Conservation (phyloP, 1,139 yeast species). For the Yarrowia galli region DNA sequence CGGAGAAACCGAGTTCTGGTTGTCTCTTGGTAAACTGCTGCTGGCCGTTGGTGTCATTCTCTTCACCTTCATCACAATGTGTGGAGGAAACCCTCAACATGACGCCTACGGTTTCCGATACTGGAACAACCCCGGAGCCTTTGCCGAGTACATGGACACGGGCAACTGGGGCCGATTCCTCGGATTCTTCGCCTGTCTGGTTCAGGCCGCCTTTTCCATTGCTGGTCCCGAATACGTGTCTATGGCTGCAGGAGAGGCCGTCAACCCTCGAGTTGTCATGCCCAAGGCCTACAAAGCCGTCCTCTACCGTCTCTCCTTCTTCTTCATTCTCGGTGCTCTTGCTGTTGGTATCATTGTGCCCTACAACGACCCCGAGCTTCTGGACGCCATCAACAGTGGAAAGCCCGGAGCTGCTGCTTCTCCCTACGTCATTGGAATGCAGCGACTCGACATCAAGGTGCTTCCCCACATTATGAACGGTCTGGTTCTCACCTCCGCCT, state of each 20-base stretch:
- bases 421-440: conserved; percentile 71
- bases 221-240: conserved; percentile 88
- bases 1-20: conserved; percentile 85
- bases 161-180: conserved; percentile 73
- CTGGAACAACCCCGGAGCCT: conserved; percentile 65
- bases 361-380: conserved; percentile 58
- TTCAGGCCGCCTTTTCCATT: conserved; percentile 71
- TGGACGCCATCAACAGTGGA: conserved; percentile 53
- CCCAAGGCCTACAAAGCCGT: conserved; percentile 83
- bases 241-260: conserved; percentile 81
- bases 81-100: conserved; percentile 81
- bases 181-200: conserved; percentile 72
- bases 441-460: conserved; percentile 58
- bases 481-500: conserved; percentile 66
- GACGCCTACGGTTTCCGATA: conserved; percentile 68
- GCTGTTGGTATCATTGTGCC: conserved; percentile 67
- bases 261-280: conserved; percentile 76
- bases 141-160: conserved; percentile 61
- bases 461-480: conserved; percentile 71
- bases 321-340: conserved; percentile 70
- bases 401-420: conserved; percentile 66
- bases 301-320: conserved; percentile 69
- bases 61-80: conserved; percentile 80
- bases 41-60: conserved; percentile 74
- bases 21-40: conserved; percentile 73